A percentile compares a stretch with the other conserved stretches of the same genome.
These are phyloP conservation scores for Syzygium syzygioides DNA, from an alignment of 441 rosid species.

Conservation along the genomic window DNA sequence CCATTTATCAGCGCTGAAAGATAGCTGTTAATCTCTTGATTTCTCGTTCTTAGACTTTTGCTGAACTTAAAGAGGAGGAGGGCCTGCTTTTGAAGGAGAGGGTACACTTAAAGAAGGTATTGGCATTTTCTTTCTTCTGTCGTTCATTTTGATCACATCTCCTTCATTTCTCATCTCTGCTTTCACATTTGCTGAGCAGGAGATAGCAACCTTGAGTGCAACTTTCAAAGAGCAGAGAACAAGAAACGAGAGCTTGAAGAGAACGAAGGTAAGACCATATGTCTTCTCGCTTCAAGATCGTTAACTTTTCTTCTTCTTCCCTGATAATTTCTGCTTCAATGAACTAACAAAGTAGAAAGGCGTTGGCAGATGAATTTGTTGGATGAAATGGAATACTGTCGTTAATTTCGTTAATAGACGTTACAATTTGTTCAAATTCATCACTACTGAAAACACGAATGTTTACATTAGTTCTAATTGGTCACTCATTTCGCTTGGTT, in stretches of 20 bases:
- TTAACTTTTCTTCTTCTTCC: not conserved
- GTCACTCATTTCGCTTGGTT: not conserved
- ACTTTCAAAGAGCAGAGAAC: conserved; percentile 36
- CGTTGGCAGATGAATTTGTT: not conserved
- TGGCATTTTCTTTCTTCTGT: not conserved
- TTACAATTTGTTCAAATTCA: not conserved
- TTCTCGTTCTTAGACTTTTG: conserved; percentile 50
- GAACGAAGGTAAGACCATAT: conserved; percentile 44
- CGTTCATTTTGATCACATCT: not conserved
- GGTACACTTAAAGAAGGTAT: conserved; percentile 43
- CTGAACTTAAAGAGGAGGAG: conserved; percentile 70
- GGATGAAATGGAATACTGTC: not conserved
- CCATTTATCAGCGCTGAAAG: not conserved
- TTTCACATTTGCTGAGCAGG: conserved; percentile 29
- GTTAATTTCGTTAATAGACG: no score
- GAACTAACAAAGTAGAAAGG: not conserved
- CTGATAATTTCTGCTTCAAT: not conserved
- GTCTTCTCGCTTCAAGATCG: not conserved
- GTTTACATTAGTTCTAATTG: not conserved
- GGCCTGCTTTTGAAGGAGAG: conserved; percentile 49
- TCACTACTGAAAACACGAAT: not conserved
- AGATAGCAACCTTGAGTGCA: conserved; percentile 34
- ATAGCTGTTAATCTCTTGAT: not conserved
- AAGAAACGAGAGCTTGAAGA: conserved; percentile 48
- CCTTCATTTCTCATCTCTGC: not conserved